Evolutionary conservation across 306 rosid genomes (phyloP).

Genomic region (Ziziphus jujuba): DNA sequence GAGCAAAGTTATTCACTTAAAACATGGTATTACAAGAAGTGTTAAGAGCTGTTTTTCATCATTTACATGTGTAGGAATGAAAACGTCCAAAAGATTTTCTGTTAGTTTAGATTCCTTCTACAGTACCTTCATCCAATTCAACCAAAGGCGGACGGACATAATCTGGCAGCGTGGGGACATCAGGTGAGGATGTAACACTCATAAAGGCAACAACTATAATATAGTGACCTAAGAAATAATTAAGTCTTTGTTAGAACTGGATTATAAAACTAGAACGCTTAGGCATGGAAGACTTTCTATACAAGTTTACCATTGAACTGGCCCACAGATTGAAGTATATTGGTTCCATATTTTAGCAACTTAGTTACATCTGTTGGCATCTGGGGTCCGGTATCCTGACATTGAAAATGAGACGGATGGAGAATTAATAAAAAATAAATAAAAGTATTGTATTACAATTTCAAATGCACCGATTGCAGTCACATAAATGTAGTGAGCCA

Average conservation of each 20-base stretch:
- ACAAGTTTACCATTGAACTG: constrained; percentile 71
- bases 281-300: constrained; percentile 15
- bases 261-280: constrained; percentile 27
- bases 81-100: neutral
- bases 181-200: constrained; percentile 42
- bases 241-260: constrained; percentile 29
- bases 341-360: constrained; percentile 76
- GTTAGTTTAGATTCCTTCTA: neutral
- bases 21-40: constrained; percentile 1
- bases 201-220: constrained; percentile 70
- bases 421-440: constrained; percentile 30
- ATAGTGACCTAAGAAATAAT: constrained; percentile 65
- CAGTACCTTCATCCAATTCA: constrained; percentile 59
- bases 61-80: neutral
- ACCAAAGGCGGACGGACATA: constrained; percentile 56
- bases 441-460: constrained; percentile 19
- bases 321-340: constrained; percentile 89
- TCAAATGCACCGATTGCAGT: constrained; percentile 15
- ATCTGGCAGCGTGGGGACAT: constrained; percentile 55
- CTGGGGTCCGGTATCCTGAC: constrained; percentile 88
- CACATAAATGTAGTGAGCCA: constrained; percentile 7
- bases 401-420: constrained; percentile 18
- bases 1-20: neutral
- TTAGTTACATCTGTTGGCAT: constrained; percentile 70
- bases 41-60: too few species aligned